These are phyloP conservation scores for Nothophoma quercina DNA, from an alignment of 2,329 filamentous ascomycete genomes.

Conservation along the genomic window DNA sequence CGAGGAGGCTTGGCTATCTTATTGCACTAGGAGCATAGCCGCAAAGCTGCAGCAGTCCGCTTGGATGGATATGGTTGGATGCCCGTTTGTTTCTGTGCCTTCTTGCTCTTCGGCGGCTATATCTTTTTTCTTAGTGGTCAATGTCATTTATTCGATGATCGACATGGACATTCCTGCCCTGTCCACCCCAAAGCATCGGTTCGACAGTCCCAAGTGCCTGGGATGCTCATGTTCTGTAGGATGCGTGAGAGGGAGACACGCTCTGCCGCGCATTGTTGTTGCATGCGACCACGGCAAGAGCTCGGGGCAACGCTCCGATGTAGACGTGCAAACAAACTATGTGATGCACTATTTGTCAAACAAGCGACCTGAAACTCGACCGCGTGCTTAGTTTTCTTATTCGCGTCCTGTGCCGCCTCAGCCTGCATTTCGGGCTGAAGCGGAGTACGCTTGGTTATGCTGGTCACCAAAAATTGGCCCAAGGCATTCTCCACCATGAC, in stretches of 20 bases:
- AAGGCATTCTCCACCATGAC: conserved; percentile 14
- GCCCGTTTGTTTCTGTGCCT: conserved; percentile 11
- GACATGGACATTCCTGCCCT: conserved; percentile 3
- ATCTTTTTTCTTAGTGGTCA: conserved; percentile 14
- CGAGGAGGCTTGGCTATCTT: background rate
- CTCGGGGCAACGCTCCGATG: background rate
- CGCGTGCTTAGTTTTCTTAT: background rate
- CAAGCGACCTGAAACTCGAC: conserved; percentile 3
- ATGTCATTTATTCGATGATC: conserved; percentile 4
- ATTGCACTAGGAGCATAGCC: conserved; percentile 3
- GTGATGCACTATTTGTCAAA: conserved; percentile 2
- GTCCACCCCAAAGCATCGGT: conserved; percentile 6
- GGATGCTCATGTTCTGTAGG: background rate
- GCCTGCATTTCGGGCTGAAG: conserved; percentile 4
- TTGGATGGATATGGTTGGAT: conserved; percentile 10
- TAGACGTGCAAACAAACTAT: conserved; percentile 1
- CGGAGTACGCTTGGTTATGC: conserved; percentile 1
- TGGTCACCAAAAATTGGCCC: conserved; percentile 7
- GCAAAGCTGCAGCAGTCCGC: conserved; percentile 3
- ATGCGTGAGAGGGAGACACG: background rate
- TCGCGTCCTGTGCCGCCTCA: background rate
- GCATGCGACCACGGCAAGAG: background rate
- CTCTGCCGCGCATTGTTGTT: conserved; percentile 12
- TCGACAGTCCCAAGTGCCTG: conserved; percentile 6
- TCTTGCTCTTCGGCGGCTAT: conserved; percentile 14